These are phyloP conservation scores for Hypoxylon rickii DNA, from an alignment of 495 filamentous ascomycete genomes.

Conservation along the genomic window DNA sequence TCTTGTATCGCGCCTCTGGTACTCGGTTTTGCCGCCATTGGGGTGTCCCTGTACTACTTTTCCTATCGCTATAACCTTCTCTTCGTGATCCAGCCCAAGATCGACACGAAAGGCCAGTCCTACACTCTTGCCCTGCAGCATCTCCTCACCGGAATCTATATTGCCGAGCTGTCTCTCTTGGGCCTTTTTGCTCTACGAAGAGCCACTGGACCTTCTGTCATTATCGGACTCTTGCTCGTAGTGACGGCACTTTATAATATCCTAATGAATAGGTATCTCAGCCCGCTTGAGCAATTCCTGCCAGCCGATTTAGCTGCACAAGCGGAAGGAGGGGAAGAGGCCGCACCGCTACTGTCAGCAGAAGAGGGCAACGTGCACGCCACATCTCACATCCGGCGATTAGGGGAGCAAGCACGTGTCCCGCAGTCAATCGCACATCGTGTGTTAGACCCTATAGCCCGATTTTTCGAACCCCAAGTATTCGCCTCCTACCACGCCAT, in stretches of 20 bases:
- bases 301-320: constrained; percentile 51
- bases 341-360: constrained; percentile 41
- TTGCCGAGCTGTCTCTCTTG: constrained; percentile 77
- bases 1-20: constrained; percentile 90
- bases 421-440: constrained; percentile 29
- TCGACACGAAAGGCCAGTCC: constrained; percentile 82
- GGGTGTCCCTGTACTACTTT: constrained; percentile 77
- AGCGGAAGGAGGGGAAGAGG: constrained; percentile 58
- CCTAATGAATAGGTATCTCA: constrained; percentile 46
- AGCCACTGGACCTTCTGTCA: constrained; percentile 70
- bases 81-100: constrained; percentile 74
- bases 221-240: constrained; percentile 75
- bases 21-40: constrained; percentile 77
- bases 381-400: constrained; percentile 13
- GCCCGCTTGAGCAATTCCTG: constrained; percentile 30
- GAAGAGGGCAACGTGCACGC: constrained; percentile 37
- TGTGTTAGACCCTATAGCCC: constrained; percentile 24
- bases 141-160: constrained; percentile 79
- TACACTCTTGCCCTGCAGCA: constrained; percentile 84
- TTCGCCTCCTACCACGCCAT: constrained; percentile 32
- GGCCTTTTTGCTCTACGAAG: constrained; percentile 76
- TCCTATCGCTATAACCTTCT: constrained; percentile 87
- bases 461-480: constrained; percentile 33
- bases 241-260: constrained; percentile 73
- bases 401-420: constrained; percentile 20